Percentiles rank a stretch among this genome's conserved stretches.
phyloP scores from a whole-genome alignment of 495 filamentous ascomycete species.

The Penicillium daleae region DNA sequence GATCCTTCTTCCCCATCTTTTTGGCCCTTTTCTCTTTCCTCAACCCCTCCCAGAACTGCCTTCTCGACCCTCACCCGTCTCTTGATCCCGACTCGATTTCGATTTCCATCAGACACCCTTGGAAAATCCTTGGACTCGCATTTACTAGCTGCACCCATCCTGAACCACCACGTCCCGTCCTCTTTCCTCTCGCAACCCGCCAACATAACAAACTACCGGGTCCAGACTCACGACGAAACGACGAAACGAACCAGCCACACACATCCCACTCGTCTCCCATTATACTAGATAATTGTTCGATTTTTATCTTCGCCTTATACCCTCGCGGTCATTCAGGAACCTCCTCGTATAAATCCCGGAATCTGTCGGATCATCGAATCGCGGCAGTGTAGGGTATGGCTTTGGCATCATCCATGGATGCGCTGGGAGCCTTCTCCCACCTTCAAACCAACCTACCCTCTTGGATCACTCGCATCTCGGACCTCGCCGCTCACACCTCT shows the following conservation, averaged over 20 bases:
- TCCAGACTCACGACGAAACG: conserved; percentile 4
- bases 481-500: conserved; percentile 68
- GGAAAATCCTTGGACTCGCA: not conserved
- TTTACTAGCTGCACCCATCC: conserved; percentile 8
- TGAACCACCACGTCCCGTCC: not conserved
- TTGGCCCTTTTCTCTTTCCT: conserved; percentile 16
- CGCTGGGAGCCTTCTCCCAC: conserved; percentile 62
- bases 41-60: conserved; percentile 5
- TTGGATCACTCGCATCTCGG: conserved; percentile 70
- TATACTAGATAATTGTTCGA: not conserved
- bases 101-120: conserved; percentile 4
- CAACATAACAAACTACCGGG: not conserved
- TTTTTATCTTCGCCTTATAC: not conserved
- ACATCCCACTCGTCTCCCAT: too few species aligned
- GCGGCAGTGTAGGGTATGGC: conserved; percentile 23
- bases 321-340: not conserved
- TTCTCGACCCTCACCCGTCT: conserved; percentile 23
- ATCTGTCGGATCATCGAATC: conserved; percentile 1
- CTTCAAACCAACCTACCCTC: conserved; percentile 62
- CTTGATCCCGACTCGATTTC: conserved; percentile 9
- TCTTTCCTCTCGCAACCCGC: not conserved
- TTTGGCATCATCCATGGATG: conserved; percentile 56
- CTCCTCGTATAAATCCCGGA: not conserved
- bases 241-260: not conserved
- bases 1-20: conserved; percentile 20